Evolutionary conservation across 2,329 filamentous ascomycete genomes (phyloP), one percentile per base, ranked within the genome.

Genomic region (Catunica adiposa): DNA sequence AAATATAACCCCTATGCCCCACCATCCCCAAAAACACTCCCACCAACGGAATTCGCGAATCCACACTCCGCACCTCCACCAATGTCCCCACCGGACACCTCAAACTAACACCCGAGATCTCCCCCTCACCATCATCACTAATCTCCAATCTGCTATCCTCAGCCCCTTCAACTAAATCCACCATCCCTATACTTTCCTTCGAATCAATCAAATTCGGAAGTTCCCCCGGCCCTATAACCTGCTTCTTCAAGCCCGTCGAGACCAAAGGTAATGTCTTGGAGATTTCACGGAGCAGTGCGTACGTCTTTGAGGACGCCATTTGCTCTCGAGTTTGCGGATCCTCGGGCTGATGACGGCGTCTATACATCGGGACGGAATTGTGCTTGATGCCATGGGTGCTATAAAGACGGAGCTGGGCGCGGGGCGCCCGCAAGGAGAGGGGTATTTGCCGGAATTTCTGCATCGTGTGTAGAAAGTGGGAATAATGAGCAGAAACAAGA

Each of bases 1-100:
- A 79, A 62, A 74, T 78, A 62, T 79, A 75, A 60, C 77, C 68
- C 44, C 72, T 67, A 17, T 71, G 71, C 40, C 73, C 70, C 60
- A 75, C 70, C 54, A 66, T 70, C 14, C 76, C 76, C 6, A 81
- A 66, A 60, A 74, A 78, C 47, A 81, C 63, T 11, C 71, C 77
- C 47, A 80, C 66, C 15, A 77, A 59, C 3, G 73, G 71, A 20
- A 72, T 65, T 25, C 73, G 67, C 9, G 70, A 71, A n/a, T 66
- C 64, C 7, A 65, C 61, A 29, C 64, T 64, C 37, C 67, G 69
- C 11, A 59, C 44, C 38, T 60, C 59, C 9, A 60, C 55, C 20
- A 60, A 53, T 14, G 56, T 50, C 23, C 42, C 37, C 54, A 14
- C 50, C 51, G 6, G 53, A 51, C 17, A 51, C 57, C 9, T 6